phyloP scores from a whole-genome alignment of 2,329 filamentous ascomycete species.

The Elsinoe perseae region DNA sequence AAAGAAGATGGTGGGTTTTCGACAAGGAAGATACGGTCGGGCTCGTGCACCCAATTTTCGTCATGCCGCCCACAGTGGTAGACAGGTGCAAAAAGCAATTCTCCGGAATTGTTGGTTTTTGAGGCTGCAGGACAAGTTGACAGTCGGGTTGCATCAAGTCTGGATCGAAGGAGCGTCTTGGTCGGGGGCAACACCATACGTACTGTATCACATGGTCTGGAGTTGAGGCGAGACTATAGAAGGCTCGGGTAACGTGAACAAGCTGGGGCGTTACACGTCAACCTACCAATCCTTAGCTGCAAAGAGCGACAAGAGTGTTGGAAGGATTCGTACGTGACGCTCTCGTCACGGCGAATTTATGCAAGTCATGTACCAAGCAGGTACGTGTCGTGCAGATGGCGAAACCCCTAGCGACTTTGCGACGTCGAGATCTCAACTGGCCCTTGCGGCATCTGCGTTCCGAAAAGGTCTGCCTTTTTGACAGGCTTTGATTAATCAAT shows the following conservation, averaged over 20 bases:
- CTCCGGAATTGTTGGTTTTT: constrained; percentile 49
- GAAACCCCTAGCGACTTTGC: not conserved
- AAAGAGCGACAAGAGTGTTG: not conserved
- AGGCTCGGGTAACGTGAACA: not conserved
- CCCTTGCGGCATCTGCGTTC: not conserved
- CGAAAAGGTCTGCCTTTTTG: too few species aligned
- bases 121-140: not conserved
- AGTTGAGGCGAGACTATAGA: not conserved
- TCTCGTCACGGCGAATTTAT: not conserved
- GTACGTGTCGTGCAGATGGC: constrained; percentile 1
- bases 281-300: not conserved
- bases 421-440: not conserved
- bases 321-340: not conserved
- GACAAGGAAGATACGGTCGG: constrained; percentile 62
- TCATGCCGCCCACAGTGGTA: constrained; percentile 65
- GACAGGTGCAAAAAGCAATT: constrained; percentile 60
- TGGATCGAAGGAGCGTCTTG: not conserved
- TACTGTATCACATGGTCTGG: not conserved
- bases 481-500: not conserved
- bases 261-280: not conserved
- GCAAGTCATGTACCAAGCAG: not conserved
- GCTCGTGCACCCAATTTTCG: constrained; percentile 75
- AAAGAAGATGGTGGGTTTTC: constrained; percentile 52
- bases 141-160: not conserved
- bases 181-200: not conserved